A percentile compares a stretch with the other conserved stretches of the same genome.
Evolutionary conservation across 331 rosid genomes (phyloP).

Genomic region (Pyracantha coccinea): DNA sequence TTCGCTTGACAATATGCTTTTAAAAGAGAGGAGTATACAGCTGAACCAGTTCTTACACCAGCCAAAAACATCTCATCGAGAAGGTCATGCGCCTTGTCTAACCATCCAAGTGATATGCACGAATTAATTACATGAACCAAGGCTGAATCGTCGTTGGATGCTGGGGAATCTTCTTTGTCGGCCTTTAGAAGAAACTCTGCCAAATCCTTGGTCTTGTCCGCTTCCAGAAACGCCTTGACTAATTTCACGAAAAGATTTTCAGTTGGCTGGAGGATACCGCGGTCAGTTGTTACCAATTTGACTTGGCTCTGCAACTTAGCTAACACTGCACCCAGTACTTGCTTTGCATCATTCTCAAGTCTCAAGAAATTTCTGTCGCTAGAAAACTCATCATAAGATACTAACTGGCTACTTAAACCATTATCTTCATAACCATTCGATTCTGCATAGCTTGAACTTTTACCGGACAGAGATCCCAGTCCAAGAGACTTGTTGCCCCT

Average conservation of each 20-base stretch:
- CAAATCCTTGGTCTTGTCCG: constrained; percentile 67
- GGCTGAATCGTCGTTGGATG: constrained; percentile 59
- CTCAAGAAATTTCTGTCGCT: constrained; percentile 40
- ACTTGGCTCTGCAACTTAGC: constrained; percentile 59
- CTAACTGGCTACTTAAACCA: constrained; percentile 3
- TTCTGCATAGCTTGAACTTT: constrained; percentile 15
- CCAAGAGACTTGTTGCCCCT: constrained; percentile 20
- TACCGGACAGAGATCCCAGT: constrained; percentile 9
- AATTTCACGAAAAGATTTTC: constrained; percentile 65
- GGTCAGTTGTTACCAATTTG: constrained; percentile 50
- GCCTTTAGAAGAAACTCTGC: constrained; percentile 67
- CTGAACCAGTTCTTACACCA: constrained; percentile 54
- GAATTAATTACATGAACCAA: constrained; percentile 73
- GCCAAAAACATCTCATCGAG: constrained; percentile 84
- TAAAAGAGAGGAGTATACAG: constrained; percentile 61
- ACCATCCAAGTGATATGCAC: constrained; percentile 76
- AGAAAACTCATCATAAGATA: constrained; percentile 50
- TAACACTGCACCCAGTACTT: constrained; percentile 38
- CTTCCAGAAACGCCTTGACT: constrained; percentile 69
- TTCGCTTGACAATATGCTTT: constrained; percentile 73
- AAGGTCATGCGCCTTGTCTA: constrained; percentile 89
- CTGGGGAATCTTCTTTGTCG: constrained; percentile 62
- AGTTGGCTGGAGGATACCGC: constrained; percentile 75
- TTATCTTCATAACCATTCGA: constrained; percentile 18
- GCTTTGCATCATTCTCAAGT: constrained; percentile 56